Conservation (phyloP, 768 basidiomycete genomes). For the Phylloporus arenicola region DNA sequence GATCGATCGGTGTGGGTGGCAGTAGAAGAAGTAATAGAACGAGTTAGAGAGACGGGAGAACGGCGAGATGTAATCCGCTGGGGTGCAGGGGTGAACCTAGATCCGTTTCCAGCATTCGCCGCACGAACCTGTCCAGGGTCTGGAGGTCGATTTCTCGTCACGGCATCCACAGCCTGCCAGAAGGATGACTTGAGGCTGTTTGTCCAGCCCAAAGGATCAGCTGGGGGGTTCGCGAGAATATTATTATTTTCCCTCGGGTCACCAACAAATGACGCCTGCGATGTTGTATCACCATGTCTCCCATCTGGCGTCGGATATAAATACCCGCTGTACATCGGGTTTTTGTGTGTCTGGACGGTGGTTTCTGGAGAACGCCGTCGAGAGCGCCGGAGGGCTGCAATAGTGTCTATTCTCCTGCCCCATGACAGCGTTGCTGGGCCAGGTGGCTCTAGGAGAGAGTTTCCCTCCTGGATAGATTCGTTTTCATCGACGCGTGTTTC, state of each 20-base stretch:
- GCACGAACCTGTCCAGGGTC: background rate
- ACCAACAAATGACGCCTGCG: background rate
- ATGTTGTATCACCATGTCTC: background rate
- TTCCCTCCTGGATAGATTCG: background rate
- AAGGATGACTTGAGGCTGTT: conserved; percentile 39
- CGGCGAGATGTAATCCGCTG: conserved; percentile 12
- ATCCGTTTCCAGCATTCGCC: conserved; percentile 3
- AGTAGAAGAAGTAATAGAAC: background rate
- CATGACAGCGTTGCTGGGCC: conserved; percentile 22
- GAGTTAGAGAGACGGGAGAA: conserved; percentile 5
- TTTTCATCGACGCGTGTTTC: background rate
- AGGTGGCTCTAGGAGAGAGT: conserved; percentile 12
- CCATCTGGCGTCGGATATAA: conserved; percentile 5
- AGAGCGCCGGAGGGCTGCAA: conserved; percentile 18
- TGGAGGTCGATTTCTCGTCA: conserved; percentile 39
- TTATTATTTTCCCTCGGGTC: background rate
- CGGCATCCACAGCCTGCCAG: conserved; percentile 45
- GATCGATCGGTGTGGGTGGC: background rate
- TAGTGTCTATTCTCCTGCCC: conserved; percentile 26
- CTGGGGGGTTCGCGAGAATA: background rate
- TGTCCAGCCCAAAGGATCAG: conserved; percentile 36
- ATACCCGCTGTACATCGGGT: conserved; percentile 12
- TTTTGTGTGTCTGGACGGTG: conserved; percentile 5
- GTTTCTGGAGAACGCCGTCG: conserved; percentile 4
- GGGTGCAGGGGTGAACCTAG: conserved; percentile 21